Evolutionary conservation across 495 filamentous ascomycete genomes (phyloP), one percentile per base, ranked within the genome.

Genomic region (Immersiella caudata): DNA sequence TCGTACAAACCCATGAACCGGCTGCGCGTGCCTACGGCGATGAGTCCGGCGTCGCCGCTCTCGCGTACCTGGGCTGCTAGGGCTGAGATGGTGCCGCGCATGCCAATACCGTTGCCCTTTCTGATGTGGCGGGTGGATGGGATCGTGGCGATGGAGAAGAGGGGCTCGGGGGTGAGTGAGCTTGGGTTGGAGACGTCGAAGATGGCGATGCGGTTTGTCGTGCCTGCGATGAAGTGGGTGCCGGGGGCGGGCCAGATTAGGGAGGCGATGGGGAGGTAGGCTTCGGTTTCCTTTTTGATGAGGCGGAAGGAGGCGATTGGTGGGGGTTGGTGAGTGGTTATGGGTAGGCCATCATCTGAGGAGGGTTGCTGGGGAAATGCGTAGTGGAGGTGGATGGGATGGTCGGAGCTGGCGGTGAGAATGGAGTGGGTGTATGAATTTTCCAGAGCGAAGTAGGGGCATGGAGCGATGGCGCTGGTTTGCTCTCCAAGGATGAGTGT

Each of bases 1-100:
- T 88, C 92, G 73, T 96, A 97, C 3, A 97, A 78, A 0, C 89
- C 93, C 40, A 97, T 72, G 68, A 88, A 84, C 16, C 94, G 78
- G 6, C 88, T 90, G 76, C 91, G 91, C 1, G 93, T 97, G 0
- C 93, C 95, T 0, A 92, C 93, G 2, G 92, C 94, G 2, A 97
- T 78, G 2, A 96, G 80, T 12, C 81, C 80, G 2, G 73, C 64
- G 29, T n/a, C 63, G 0, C 20, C 55, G 12, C 9, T 7, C 1
- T 18, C 75, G 16, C 70, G 66, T 2, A 79, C 76, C 46, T 80
- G 75, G 1, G 75, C 70, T 0, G 71, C 70, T 49, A 99, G 75
- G 0, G 91, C 87, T 2, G 89, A 90, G 1, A 97, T 81, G 51
- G 91, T 88, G 0, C 95, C 95, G 67, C 90, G 91, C 88, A 96